Evolutionary conservation across 2,329 filamentous ascomycete species (phyloP), one percentile per base, ranked within the genome.

Genomic region (Coleophoma eucalyptorum): DNA sequence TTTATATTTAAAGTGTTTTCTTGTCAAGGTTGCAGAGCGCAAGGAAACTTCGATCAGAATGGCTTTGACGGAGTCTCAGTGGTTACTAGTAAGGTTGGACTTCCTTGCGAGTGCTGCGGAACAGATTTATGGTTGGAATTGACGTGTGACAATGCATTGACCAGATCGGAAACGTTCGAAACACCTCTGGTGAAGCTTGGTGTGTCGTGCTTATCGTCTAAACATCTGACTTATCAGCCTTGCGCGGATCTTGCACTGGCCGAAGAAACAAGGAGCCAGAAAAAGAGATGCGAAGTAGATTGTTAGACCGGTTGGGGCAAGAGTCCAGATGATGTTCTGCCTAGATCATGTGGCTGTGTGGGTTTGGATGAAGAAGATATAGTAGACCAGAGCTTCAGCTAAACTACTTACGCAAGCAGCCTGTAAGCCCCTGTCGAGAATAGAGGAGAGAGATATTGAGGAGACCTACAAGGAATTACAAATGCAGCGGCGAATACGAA

Each of bases 131-230:
- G 53, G 55, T 50, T 52, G 43, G 56, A 26, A 62, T 61, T 53
- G 56, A 62, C 51, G 50, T 62, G 55, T 56, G 58, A 63, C 55
- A 60, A 61, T 64, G 63, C 63, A 62, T 64, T 64, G 62, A 66
- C 64, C 56, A 59, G 53, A 59, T 57, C 56, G 55, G 62, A 60
- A 60, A 62, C 58, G 51, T 55, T 62, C 58, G 60, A 64, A 65
- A 65, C 61, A 61, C 46, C 52, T 58, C 51, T 59, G 55, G 37
- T 56, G 56, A 61, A 58, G 57, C 59, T 63, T 53, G 52, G 43
- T 56, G 61, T 61, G 58, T 63, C 55, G 62, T 57, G 49, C 45
- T 51, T 54, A 49, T 57, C 53, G 50, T 60, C 58, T 56, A 61
- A 62, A 64, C 60, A 61, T 58, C 54, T 55, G 55, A 58, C 57